These are phyloP conservation scores for Cystofilobasidium ferigula DNA, from an alignment of 768 basidiomycete genomes.

Conservation along the genomic window DNA sequence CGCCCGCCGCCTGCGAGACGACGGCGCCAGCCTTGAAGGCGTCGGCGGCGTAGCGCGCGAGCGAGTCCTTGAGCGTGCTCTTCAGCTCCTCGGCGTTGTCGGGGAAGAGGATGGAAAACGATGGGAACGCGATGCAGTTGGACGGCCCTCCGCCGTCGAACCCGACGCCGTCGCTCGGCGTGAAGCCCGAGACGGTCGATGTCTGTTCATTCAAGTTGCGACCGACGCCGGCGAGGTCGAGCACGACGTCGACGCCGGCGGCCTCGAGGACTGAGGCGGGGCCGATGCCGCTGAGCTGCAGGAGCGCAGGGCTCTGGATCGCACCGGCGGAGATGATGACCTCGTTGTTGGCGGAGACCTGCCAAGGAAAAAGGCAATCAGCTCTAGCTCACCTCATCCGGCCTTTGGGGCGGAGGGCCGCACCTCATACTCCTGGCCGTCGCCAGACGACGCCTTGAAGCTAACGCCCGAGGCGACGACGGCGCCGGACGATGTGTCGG, in stretches of 20 bases:
- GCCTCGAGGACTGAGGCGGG: slow-evolving; percentile 46
- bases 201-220: slow-evolving; percentile 50
- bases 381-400: too few relatives aligned
- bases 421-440: slow-evolving; percentile 39
- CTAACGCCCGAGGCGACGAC: slow-evolving; percentile 41
- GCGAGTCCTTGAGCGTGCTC: background rate
- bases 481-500: background rate
- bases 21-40: slow-evolving; percentile 6
- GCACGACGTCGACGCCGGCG: slow-evolving; percentile 42
- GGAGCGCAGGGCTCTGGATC: slow-evolving; percentile 46
- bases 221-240: slow-evolving; percentile 52
- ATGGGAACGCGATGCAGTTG: slow-evolving; percentile 17
- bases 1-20: slow-evolving; percentile 3
- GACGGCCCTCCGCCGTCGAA: slow-evolving; percentile 13
- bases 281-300: slow-evolving; percentile 52
- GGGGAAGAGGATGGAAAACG: slow-evolving; percentile 12
- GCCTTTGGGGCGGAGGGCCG: too few relatives aligned
- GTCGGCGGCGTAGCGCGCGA: background rate
- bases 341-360: slow-evolving; percentile 40
- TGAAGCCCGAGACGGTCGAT: slow-evolving; percentile 13
- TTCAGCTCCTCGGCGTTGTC: background rate
- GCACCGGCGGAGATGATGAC: slow-evolving; percentile 48
- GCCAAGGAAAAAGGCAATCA: too few relatives aligned
- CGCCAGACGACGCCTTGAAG: slow-evolving; percentile 38
- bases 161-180: slow-evolving; percentile 5